These are phyloP conservation scores for Penicillium crustosum DNA, from an alignment of 2,329 filamentous ascomycete genomes.

Conservation along the genomic window DNA sequence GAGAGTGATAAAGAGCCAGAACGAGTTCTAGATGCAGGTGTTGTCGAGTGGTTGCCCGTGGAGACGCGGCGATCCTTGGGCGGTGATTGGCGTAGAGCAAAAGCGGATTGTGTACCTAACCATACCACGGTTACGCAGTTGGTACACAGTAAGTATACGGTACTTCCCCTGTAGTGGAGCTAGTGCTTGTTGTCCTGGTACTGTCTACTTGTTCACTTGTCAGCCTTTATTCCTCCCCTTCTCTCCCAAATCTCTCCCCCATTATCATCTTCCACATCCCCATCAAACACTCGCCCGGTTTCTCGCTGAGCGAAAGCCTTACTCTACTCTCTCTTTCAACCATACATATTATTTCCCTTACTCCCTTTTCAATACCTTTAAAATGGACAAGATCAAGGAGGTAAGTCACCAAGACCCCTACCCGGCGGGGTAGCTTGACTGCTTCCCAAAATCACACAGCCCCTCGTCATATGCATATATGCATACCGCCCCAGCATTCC, in stretches of 20 bases:
- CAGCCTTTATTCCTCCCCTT: conserved; percentile 21
- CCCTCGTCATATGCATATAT: conserved; percentile 20
- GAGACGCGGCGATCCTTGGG: conserved; percentile 31
- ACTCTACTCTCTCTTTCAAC: conserved; percentile 34
- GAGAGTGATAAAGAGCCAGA: conserved; percentile 9
- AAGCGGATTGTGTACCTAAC: conserved; percentile 13
- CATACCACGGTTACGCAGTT: conserved; percentile 6
- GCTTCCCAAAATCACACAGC: conserved; percentile 24
- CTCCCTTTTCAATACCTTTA: conserved; percentile 38
- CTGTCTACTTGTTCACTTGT: conserved; percentile 14
- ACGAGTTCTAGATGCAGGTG: conserved; percentile 29
- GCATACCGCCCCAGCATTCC: conserved; percentile 10
- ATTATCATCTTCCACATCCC: conserved; percentile 11
- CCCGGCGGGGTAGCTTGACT: conserved; percentile 43
- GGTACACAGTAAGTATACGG: conserved; percentile 16
- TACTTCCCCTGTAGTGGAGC: conserved; percentile 14
- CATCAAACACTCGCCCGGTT: conserved; percentile 22
- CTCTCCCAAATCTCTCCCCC: conserved; percentile 22
- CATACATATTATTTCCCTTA: conserved; percentile 26
- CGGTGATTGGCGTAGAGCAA: conserved; percentile 21
- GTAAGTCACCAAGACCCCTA: conserved; percentile 55
- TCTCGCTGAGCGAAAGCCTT: conserved; percentile 43
- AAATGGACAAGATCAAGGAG: conserved; percentile 89
- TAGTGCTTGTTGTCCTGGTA: conserved; percentile 8
- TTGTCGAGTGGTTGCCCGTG: conserved; percentile 41